Percentiles rank a stretch among this genome's conserved stretches.
Evolutionary conservation across 148 eudicot species (phyloP).

Genomic region (Camellia lanceoleosa): DNA sequence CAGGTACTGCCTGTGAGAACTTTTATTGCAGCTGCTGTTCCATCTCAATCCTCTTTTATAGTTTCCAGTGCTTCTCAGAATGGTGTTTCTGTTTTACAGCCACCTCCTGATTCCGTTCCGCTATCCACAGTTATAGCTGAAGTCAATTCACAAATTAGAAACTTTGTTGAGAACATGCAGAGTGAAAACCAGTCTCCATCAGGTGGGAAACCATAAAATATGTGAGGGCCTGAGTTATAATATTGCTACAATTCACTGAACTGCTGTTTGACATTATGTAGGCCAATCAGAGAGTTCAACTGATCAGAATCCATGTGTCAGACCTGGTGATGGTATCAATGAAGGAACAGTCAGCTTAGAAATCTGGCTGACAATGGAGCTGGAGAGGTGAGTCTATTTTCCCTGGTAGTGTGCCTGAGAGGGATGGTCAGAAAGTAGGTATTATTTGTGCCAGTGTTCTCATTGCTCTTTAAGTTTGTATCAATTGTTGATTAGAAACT

Average conservation of each 20-base stretch:
- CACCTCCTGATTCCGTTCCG: conserved; percentile 37
- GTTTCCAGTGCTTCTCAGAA: conserved; percentile 41
- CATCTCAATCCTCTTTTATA: conserved; percentile 43
- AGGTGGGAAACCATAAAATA: conserved; percentile 26
- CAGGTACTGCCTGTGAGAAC: conserved; percentile 43
- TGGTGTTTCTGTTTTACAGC: conserved; percentile 42
- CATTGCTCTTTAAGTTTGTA: neutral
- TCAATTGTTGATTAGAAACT: conserved; percentile 1
- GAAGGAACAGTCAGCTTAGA: conserved; percentile 16
- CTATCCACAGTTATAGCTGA: conserved; percentile 42
- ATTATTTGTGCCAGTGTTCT: conserved; percentile 1
- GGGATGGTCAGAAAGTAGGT: conserved; percentile 39
- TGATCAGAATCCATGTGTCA: conserved; percentile 34
- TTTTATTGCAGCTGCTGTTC: conserved; percentile 51
- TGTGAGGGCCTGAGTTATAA: neutral
- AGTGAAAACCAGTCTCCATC: conserved; percentile 40
- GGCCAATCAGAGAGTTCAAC: conserved; percentile 39
- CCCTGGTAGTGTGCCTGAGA: conserved; percentile 14
- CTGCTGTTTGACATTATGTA: conserved; percentile 14
- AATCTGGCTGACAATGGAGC: conserved; percentile 16
- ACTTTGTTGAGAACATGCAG: conserved; percentile 35
- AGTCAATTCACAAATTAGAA: conserved; percentile 50
- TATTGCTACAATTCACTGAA: neutral
- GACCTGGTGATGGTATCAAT: conserved; percentile 28
- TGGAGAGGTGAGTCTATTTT: conserved; percentile 16